Conservation (phyloP, 129 eudicot species). For the Ambrosia trifida region DNA sequence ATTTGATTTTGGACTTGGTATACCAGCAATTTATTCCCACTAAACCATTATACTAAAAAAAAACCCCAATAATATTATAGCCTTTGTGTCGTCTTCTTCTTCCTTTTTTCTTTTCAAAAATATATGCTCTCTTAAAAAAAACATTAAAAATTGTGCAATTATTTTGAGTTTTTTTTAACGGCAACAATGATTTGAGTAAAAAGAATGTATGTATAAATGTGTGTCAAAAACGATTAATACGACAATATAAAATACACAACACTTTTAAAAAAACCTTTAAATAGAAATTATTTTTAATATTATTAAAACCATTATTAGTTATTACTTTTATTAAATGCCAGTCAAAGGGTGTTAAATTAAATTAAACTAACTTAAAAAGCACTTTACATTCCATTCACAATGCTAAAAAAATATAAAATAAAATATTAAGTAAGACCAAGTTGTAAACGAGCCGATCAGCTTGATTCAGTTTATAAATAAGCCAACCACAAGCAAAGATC, state of each 20-base stretch:
- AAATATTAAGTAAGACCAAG: no score
- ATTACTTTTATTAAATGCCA: background rate
- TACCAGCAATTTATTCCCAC: constrained; percentile 14
- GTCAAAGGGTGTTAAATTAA: background rate
- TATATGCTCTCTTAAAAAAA: background rate
- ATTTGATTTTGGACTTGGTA: constrained; percentile 20
- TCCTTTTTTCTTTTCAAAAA: background rate
- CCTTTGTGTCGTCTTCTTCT: background rate
- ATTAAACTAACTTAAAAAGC: background rate
- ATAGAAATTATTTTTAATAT: no score
- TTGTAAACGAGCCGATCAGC: no score
- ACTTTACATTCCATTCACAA: background rate
- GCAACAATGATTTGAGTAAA: no score
- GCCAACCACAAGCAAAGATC: no score
- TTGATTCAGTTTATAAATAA: no score
- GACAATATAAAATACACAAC: no score
- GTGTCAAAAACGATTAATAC: background rate
- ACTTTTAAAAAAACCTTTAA: no score
- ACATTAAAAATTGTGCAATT: background rate
- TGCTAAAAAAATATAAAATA: background rate
- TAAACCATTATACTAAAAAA: background rate
- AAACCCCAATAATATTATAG: background rate
- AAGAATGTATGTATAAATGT: background rate
- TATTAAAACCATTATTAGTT: no score
- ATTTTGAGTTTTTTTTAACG: no score